Conservation (phyloP, 192 early-diverging fungal species). For the Backusella westeae region DNA sequence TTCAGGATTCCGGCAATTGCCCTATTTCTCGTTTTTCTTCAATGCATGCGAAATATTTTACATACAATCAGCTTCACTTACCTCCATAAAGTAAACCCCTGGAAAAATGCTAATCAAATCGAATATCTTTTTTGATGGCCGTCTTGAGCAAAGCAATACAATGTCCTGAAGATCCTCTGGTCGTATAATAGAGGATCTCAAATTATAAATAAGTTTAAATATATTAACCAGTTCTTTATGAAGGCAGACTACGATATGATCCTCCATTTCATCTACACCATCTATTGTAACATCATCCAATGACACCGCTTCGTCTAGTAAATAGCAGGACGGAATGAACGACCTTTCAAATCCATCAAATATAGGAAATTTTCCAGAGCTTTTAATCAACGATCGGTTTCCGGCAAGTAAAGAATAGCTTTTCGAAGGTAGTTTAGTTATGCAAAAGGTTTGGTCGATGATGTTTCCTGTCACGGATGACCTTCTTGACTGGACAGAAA, state of each 20-base stretch:
- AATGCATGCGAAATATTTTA: neutral
- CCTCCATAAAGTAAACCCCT: conserved; percentile 40
- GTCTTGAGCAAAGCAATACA: conserved; percentile 36
- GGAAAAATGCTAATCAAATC: conserved; percentile 41
- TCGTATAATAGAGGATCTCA: conserved; percentile 33
- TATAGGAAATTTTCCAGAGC: conserved; percentile 4
- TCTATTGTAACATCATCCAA: conserved; percentile 15
- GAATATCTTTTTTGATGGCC: conserved; percentile 34
- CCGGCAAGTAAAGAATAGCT: conserved; percentile 13
- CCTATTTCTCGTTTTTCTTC: conserved; percentile 17
- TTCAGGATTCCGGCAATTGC: conserved; percentile 43
- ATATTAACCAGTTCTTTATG: conserved; percentile 32
- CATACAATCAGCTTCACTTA: conserved; percentile 2
- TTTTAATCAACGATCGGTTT: neutral
- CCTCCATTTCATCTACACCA: conserved; percentile 1
- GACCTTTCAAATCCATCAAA: neutral
- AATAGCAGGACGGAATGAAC: conserved; percentile 7
- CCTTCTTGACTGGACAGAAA: neutral
- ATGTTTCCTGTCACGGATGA: neutral
- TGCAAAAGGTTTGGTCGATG: conserved; percentile 6
- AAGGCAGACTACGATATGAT: conserved; percentile 43
- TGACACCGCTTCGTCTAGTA: neutral
- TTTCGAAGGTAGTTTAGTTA: neutral
- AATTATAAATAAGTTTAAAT: conserved; percentile 26
- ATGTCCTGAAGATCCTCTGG: conserved; percentile 43